Conservation (phyloP, 2,329 filamentous ascomycete species). For the Ascochyta koolunga region DNA sequence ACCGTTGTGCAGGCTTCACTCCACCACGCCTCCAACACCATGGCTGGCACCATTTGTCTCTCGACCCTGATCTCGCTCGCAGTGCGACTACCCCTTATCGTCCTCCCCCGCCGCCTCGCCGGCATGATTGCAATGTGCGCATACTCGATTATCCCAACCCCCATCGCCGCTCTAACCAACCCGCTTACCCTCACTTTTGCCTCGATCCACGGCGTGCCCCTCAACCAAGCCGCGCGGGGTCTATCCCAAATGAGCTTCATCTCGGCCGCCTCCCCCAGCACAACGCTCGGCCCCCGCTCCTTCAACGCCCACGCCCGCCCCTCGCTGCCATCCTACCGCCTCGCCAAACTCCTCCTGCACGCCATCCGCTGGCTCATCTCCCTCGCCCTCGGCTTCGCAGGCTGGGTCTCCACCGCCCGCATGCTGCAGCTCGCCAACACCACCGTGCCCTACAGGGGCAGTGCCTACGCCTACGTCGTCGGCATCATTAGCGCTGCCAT, state of each 20-base stretch:
- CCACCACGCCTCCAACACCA: conserved; percentile 78
- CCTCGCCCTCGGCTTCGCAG: conserved; percentile 85
- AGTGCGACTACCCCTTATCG: conserved; percentile 81
- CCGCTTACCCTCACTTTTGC: conserved; percentile 91
- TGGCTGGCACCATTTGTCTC: conserved; percentile 91
- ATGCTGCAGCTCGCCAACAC: conserved; percentile 69
- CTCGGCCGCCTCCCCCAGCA: conserved; percentile 73
- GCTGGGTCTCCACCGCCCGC: conserved; percentile 93
- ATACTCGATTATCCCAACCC: conserved; percentile 82
- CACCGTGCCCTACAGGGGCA: conserved; percentile 65
- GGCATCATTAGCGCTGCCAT: conserved; percentile 92
- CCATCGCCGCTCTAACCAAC: conserved; percentile 85
- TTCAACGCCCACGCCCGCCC: conserved; percentile 50
- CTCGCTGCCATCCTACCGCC: conserved; percentile 80
- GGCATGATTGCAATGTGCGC: conserved; percentile 72
- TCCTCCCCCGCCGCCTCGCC: conserved; percentile 78
- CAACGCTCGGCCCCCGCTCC: conserved; percentile 58
- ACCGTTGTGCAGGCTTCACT: conserved; percentile 85
- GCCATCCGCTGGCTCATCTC: conserved; percentile 92
- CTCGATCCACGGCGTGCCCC: conserved; percentile 87
- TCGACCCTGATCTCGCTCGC: conserved; percentile 81
- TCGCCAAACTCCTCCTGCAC: conserved; percentile 89
- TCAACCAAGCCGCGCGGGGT: conserved; percentile 77
- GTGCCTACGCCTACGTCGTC: conserved; percentile 92
- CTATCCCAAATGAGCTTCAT: conserved; percentile 84